Conservation (phyloP, 179 eudicot genomes). For the Corrigiola litoralis region DNA sequence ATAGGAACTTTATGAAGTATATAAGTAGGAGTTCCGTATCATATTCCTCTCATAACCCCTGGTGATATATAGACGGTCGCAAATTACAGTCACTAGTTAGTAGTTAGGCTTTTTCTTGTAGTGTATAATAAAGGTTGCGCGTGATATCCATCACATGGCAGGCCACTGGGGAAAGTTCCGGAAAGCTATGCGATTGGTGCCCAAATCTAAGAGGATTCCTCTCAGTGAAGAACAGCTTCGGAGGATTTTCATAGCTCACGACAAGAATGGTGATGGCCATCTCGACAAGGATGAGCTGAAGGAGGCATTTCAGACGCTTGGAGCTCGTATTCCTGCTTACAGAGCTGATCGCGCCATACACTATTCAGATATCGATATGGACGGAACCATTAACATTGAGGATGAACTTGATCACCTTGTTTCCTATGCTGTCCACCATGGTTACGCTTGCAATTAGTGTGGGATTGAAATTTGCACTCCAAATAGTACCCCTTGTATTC, state of each 20-base stretch:
- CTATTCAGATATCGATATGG: conserved; percentile 34
- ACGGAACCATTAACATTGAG: conserved; percentile 29
- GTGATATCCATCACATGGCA: conserved; percentile 11
- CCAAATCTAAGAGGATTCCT: conserved; percentile 13
- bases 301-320: conserved; percentile 32
- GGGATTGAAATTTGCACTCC: too few relatives aligned
- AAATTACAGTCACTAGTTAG: too few relatives aligned
- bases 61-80: neutral
- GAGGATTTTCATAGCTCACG: conserved; percentile 31
- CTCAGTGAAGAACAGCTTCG: conserved; percentile 33
- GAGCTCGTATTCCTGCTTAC: conserved; percentile 30
- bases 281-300: conserved; percentile 36
- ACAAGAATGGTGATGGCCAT: conserved; percentile 36
- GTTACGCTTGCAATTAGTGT: conserved; percentile 14
- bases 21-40: conserved; percentile 1
- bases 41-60: conserved; percentile 1
- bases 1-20: neutral
- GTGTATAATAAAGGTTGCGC: too few relatives aligned
- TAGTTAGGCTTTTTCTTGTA: too few relatives aligned
- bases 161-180: conserved; percentile 21
- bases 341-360: conserved; percentile 35
- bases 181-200: conserved; percentile 13
- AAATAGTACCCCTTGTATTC: too few relatives aligned
- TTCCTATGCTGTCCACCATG: conserved; percentile 32
- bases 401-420: conserved; percentile 43